Conservation (phyloP, 2,329 filamentous ascomycete species). For the Bipolaris zeicola region DNA sequence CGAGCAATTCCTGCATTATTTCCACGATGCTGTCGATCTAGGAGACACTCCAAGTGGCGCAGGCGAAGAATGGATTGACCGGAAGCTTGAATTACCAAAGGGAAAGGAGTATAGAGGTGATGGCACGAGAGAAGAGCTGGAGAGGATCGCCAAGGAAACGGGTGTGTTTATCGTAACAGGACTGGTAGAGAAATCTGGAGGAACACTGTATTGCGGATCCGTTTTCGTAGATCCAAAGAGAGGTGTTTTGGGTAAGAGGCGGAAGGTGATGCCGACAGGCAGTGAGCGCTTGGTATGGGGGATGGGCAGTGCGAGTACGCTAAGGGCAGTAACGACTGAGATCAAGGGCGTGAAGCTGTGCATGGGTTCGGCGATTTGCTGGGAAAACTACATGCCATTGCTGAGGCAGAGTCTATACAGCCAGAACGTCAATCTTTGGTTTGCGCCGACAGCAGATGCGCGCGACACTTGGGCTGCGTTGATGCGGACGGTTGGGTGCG, state of each 20-base stretch:
- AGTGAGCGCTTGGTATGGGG: slow-evolving; percentile 87
- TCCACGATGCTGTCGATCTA: slow-evolving; percentile 77
- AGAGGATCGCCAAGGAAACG: slow-evolving; percentile 74
- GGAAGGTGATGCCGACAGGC: slow-evolving; percentile 93
- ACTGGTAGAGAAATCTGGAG: slow-evolving; percentile 77
- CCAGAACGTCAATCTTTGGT: slow-evolving; percentile 90
- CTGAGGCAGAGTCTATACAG: slow-evolving; percentile 81
- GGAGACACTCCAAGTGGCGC: slow-evolving; percentile 77
- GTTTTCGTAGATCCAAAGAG: slow-evolving; percentile 78
- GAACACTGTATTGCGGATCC: slow-evolving; percentile 81
- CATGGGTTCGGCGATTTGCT: slow-evolving; percentile 87
- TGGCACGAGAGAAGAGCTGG: slow-evolving; percentile 79
- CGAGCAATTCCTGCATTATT: slow-evolving; percentile 83
- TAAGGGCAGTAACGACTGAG: slow-evolving; percentile 77
- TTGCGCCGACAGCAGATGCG: slow-evolving; percentile 86
- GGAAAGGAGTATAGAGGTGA: slow-evolving; percentile 63
- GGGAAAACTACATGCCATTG: slow-evolving; percentile 96
- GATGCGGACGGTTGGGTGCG: slow-evolving; percentile 80
- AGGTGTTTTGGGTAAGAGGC: slow-evolving; percentile 80
- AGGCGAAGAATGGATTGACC: slow-evolving; percentile 72
- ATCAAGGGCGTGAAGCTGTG: slow-evolving; percentile 81
- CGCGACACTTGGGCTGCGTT: slow-evolving; percentile 81
- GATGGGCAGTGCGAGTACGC: slow-evolving; percentile 77
- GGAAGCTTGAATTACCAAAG: slow-evolving; percentile 60
- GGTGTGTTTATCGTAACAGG: slow-evolving; percentile 84